A percentile compares a stretch with the other conserved stretches of the same genome.
phyloP scores from a whole-genome alignment of 106 monocot genomes.

The Phalaenopsis equestris region DNA sequence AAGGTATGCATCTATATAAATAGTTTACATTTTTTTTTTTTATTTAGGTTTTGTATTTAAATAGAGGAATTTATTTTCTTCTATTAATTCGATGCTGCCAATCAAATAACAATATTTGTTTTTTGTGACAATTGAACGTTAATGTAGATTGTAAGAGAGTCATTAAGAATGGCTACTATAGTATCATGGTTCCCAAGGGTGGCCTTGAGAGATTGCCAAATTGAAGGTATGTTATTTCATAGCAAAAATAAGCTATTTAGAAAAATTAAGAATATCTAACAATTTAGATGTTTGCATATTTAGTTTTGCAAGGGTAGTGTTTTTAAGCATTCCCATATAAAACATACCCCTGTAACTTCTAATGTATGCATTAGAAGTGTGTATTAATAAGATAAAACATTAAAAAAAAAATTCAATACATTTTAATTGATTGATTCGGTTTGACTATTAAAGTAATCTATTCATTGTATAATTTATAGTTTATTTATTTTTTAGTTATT shows the following conservation, averaged over 20 bases:
- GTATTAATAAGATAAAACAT: no score
- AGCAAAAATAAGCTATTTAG: background rate
- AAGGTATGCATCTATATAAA: constrained; percentile 29
- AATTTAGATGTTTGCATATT: no score
- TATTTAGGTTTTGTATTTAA: background rate
- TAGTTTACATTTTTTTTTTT: background rate
- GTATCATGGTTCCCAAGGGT: constrained; percentile 84
- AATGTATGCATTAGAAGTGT: no score
- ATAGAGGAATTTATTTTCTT: background rate
- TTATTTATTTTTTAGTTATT: no score
- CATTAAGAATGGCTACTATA: constrained; percentile 71
- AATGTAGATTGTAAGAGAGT: constrained; percentile 65
- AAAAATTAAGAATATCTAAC: background rate
- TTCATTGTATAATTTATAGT: no score
- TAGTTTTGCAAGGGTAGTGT: no score
- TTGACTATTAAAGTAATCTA: background rate
- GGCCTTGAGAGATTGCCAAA: constrained; percentile 56
- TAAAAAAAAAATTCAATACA: background rate
- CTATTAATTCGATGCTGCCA: background rate
- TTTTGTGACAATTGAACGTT: background rate
- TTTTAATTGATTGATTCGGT: background rate
- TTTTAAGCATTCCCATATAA: no score
- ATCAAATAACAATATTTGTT: background rate
- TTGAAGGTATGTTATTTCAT: constrained; percentile 46
- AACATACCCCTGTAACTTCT: no score